A percentile compares a stretch with the other conserved stretches of the same genome.
Conservation (phyloP, 768 basidiomycete genomes). For the Daedalea quercina region DNA sequence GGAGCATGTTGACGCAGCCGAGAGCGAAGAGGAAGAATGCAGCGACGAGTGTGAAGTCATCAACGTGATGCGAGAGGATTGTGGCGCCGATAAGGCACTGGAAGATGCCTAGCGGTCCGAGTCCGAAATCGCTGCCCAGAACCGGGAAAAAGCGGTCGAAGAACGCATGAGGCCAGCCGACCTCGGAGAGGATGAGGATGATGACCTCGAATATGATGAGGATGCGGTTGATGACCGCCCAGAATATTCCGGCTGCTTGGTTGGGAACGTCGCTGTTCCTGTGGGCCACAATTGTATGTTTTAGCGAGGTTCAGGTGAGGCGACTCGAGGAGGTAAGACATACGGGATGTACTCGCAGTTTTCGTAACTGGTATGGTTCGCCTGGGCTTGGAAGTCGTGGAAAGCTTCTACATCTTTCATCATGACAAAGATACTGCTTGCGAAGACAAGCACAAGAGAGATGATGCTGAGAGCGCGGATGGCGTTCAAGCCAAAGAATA, state of each 20-base stretch:
- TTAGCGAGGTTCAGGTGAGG: background rate
- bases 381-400: slow-evolving; percentile 48
- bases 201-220: slow-evolving; percentile 83
- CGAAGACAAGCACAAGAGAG: slow-evolving; percentile 70
- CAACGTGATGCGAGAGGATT: slow-evolving; percentile 59
- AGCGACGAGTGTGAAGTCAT: slow-evolving; percentile 82
- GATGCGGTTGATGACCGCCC: slow-evolving; percentile 83
- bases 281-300: background rate
- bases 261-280: slow-evolving; percentile 80
- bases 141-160: slow-evolving; percentile 85
- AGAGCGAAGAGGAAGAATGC: slow-evolving; percentile 89
- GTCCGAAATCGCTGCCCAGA: slow-evolving; percentile 74
- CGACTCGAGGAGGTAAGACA: slow-evolving; percentile 23
- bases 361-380: slow-evolving; percentile 29
- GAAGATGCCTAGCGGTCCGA: slow-evolving; percentile 82
- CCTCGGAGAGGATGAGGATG: slow-evolving; percentile 75
- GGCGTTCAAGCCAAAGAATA: slow-evolving; percentile 74
- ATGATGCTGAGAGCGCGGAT: slow-evolving; percentile 78
- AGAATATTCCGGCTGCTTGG: slow-evolving; percentile 86
- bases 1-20: slow-evolving; percentile 86
- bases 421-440: slow-evolving; percentile 70
- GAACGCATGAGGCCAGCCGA: slow-evolving; percentile 73
- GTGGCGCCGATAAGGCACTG: slow-evolving; percentile 72
- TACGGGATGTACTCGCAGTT: slow-evolving; percentile 79
- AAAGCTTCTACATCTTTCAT: slow-evolving; percentile 72